These are phyloP conservation scores for Paramyrothecium sp. DNA, from an alignment of 2,329 filamentous ascomycete genomes.

Conservation along the genomic window DNA sequence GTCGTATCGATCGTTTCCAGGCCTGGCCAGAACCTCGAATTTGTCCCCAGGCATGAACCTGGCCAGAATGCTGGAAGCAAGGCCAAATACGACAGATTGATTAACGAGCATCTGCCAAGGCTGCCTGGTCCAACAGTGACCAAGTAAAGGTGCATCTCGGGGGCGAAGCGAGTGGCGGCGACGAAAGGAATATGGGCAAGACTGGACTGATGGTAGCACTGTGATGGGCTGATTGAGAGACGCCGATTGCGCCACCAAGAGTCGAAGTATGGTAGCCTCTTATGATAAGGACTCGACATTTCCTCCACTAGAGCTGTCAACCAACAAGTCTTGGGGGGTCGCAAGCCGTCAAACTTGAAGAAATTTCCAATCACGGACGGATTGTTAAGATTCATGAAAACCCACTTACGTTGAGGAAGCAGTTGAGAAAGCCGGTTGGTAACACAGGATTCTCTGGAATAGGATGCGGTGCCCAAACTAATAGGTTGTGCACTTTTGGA, in stretches of 20 bases:
- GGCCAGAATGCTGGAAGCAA: neutral
- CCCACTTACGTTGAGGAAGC: too few relatives aligned
- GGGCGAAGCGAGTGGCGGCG: neutral
- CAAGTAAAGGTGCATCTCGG: neutral
- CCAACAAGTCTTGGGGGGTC: too few relatives aligned
- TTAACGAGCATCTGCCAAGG: neutral
- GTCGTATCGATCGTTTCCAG: neutral
- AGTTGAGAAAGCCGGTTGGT: too few relatives aligned
- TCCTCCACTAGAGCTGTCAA: neutral
- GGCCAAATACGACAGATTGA: neutral
- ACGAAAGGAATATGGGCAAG: neutral
- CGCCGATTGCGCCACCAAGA: neutral
- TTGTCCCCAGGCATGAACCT: neutral
- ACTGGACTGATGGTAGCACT: neutral
- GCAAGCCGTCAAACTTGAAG: too few relatives aligned
- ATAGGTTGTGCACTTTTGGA: too few relatives aligned
- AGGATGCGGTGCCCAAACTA: too few relatives aligned
- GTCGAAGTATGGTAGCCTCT: neutral
- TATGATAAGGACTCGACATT: neutral
- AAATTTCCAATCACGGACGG: too few relatives aligned
- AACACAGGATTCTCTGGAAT: too few relatives aligned
- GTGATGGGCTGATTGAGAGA: neutral
- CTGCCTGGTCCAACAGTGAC: neutral
- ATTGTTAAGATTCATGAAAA: too few relatives aligned
- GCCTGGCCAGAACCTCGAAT: neutral